phyloP scores from a whole-genome alignment of 495 filamentous ascomycete species.

The Bathelium albidoporum region DNA sequence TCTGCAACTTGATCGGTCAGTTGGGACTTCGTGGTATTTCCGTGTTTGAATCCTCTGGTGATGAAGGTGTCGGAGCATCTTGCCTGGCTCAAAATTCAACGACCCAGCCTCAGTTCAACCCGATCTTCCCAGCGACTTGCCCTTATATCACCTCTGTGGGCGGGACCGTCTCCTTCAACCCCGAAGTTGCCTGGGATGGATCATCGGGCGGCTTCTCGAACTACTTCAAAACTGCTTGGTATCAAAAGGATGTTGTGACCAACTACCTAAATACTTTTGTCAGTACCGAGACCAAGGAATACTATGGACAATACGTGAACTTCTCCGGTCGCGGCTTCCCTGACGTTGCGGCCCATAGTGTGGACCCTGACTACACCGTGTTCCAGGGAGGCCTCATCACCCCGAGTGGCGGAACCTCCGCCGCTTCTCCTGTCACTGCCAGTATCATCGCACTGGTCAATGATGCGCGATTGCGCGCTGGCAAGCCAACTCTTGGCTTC shows the following conservation, averaged over 20 bases:
- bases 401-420: conserved; percentile 28
- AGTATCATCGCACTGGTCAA: conserved; percentile 32
- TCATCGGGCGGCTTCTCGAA: conserved; percentile 30
- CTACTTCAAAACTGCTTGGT: conserved; percentile 28
- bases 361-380: conserved; percentile 40
- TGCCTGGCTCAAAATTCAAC: conserved; percentile 51
- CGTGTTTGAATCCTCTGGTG: conserved; percentile 29
- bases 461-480: conserved; percentile 25
- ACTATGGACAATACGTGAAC: conserved; percentile 29
- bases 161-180: conserved; percentile 24
- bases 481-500: conserved; percentile 28
- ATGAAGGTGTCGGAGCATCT: conserved; percentile 26
- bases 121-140: conserved; percentile 40
- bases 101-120: conserved; percentile 30
- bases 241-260: conserved; percentile 25
- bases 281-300: conserved; percentile 26
- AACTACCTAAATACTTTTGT: conserved; percentile 24
- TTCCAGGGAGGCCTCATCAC: conserved; percentile 41
- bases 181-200: conserved; percentile 17
- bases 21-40: conserved; percentile 30
- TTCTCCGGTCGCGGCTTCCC: conserved; percentile 30
- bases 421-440: conserved; percentile 25
- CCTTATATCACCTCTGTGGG: conserved; percentile 43
- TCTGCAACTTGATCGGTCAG: conserved; percentile 27
- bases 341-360: conserved; percentile 30